Percentiles rank a stretch among this genome's conserved stretches.
Conservation (phyloP, 352 stramenopile genomes). For the Phytophthora fragariaefolia region DNA sequence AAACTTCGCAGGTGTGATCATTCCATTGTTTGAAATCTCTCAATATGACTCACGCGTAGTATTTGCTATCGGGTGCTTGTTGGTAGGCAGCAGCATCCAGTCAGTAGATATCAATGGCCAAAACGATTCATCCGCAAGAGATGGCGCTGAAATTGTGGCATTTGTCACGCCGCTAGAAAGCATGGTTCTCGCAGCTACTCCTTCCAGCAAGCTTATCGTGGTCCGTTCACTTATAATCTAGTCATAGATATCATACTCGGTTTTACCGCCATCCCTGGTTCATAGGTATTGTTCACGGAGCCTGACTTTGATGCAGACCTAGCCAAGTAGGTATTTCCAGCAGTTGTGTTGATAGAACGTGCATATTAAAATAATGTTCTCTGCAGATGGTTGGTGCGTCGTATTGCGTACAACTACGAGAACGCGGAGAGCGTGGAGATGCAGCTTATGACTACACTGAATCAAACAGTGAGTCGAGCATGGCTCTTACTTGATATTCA, state of each 20-base stretch:
- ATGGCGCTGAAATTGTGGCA: slow-evolving; percentile 38
- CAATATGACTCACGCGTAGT: neutral
- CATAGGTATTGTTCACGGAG: slow-evolving; percentile 49
- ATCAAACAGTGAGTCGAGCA: slow-evolving; percentile 40
- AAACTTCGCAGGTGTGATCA: slow-evolving; percentile 51
- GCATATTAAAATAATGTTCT: too few species aligned
- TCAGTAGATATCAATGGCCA: slow-evolving; percentile 5
- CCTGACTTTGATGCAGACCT: slow-evolving; percentile 29
- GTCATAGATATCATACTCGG: neutral
- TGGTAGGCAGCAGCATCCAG: slow-evolving; percentile 34
- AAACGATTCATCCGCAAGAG: neutral
- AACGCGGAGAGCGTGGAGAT: slow-evolving; percentile 33
- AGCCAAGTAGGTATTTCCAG: slow-evolving; percentile 40
- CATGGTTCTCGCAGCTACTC: slow-evolving; percentile 52
- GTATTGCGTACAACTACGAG: slow-evolving; percentile 61
- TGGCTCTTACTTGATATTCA: neutral
- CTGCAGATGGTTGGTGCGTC: slow-evolving; percentile 42
- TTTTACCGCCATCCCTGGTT: neutral
- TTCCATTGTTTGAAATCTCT: neutral
- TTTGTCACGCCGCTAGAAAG: slow-evolving; percentile 53
- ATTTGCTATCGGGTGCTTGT: neutral
- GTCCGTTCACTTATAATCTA: slow-evolving; percentile 8
- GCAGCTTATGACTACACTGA: slow-evolving; percentile 31
- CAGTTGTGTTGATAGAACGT: too few species aligned
- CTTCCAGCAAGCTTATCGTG: slow-evolving; percentile 46